Percentiles rank a stretch among this genome's conserved stretches.
These are phyloP conservation scores for Torulaspora maleeae DNA, from an alignment of 805 yeast species.

Conservation along the genomic window DNA sequence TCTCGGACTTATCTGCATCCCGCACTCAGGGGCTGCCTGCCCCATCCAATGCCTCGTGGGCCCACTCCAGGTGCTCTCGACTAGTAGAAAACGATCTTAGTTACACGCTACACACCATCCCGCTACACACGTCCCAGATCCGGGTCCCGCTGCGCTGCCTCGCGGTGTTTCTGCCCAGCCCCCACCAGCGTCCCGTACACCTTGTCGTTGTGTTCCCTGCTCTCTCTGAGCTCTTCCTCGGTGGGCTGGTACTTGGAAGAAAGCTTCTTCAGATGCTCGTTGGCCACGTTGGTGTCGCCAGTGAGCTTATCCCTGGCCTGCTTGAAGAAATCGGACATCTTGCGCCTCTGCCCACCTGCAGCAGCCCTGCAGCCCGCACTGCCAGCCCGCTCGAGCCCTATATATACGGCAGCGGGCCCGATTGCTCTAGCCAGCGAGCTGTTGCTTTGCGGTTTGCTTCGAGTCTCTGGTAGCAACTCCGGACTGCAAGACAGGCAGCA, in stretches of 20 bases:
- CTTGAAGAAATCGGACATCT: conserved; percentile 19
- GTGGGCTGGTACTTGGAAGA: conserved; percentile 12
- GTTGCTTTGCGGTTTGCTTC: conserved; percentile 1
- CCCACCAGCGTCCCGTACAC: conserved; percentile 14
- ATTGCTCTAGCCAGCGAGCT: no score
- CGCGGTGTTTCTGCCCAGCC: conserved; percentile 13
- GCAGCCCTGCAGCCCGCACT: neutral
- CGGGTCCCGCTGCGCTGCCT: neutral
- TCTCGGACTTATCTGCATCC: neutral
- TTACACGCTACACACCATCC: neutral
- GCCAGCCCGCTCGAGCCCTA: neutral
- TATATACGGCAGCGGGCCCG: neutral
- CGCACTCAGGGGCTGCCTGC: neutral
- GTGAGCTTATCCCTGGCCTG: conserved; percentile 24
- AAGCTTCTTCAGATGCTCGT: conserved; percentile 21
- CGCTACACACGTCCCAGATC: neutral
- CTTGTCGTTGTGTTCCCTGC: conserved; percentile 10
- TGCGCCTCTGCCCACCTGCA: neutral
- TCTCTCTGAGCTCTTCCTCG: conserved; percentile 7
- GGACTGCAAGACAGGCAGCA: no score
- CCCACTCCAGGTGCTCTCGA: no score
- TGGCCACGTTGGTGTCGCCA: conserved; percentile 21
- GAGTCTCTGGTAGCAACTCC: neutral
- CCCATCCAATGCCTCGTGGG: no score
- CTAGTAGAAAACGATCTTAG: neutral